These are phyloP conservation scores for Teratosphaeria epicoccoides DNA, from an alignment of 2,329 filamentous ascomycete species.

Conservation along the genomic window DNA sequence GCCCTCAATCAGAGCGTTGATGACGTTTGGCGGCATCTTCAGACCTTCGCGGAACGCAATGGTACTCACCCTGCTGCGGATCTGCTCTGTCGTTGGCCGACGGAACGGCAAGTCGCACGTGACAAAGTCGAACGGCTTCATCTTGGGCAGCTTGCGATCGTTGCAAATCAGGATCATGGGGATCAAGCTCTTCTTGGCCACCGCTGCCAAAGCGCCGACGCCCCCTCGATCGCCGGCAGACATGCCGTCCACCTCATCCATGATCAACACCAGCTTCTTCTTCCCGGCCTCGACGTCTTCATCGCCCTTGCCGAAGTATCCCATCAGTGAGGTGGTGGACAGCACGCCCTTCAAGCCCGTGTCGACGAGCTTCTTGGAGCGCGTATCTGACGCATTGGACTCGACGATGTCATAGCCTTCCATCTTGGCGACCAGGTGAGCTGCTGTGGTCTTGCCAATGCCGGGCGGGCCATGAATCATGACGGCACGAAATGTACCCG, in stretches of 20 bases:
- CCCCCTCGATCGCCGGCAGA: constrained; percentile 92
- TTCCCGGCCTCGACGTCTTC: constrained; percentile 69
- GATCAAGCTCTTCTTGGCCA: constrained; percentile 90
- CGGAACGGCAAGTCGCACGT: constrained; percentile 79
- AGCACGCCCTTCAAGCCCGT: constrained; percentile 77
- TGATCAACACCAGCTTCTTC: constrained; percentile 91
- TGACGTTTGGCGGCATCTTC: constrained; percentile 69
- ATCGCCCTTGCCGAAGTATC: constrained; percentile 70
- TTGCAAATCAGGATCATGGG: constrained; percentile 98
- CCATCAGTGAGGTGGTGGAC: constrained; percentile 83
- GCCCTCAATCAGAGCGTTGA: constrained; percentile 91
- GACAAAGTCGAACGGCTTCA: constrained; percentile 91
- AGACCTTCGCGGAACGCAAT: constrained; percentile 87
- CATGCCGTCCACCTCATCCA: constrained; percentile 99
- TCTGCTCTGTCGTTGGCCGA: constrained; percentile 80
- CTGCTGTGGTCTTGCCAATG: constrained; percentile 94
- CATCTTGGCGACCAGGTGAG: constrained; percentile 83
- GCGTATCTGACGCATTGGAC: constrained; percentile 87
- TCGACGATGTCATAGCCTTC: constrained; percentile 91
- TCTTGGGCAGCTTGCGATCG: constrained; percentile 83
- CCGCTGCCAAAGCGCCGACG: constrained; percentile 83
- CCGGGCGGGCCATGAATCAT: constrained; percentile 93
- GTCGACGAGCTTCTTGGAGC: constrained; percentile 94
- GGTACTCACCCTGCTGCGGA: constrained; percentile 84
- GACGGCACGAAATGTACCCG: constrained; percentile 73